Conservation (phyloP, 768 basidiomycete species). For the Phaeolepiota aurea region DNA sequence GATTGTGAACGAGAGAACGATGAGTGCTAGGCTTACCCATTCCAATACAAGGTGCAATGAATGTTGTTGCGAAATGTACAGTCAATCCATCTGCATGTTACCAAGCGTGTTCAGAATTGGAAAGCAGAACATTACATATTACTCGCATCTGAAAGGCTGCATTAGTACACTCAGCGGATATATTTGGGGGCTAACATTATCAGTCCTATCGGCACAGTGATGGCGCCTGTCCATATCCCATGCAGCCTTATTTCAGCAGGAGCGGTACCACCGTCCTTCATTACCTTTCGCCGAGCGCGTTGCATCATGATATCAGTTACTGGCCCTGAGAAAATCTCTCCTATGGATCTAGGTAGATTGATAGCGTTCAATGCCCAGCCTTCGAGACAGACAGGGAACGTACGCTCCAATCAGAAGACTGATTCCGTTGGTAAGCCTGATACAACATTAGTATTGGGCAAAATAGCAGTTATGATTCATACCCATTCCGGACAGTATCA, state of each 20-base stretch:
- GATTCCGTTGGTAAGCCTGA: conserved; percentile 26
- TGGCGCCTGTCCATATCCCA: conserved; percentile 29
- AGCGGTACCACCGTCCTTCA: conserved; percentile 14
- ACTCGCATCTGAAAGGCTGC: conserved; percentile 6
- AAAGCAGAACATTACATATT: too few relatives aligned
- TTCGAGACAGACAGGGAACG: too few relatives aligned
- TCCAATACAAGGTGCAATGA: conserved; percentile 27
- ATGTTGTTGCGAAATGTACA: conserved; percentile 23
- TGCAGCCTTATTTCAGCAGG: conserved; percentile 26
- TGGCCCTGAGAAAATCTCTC: conserved; percentile 26
- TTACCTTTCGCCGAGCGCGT: conserved; percentile 19
- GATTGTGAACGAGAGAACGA: neutral
- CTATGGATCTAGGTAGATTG: conserved; percentile 18
- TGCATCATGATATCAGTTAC: conserved; percentile 27
- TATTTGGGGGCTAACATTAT: conserved; percentile 22
- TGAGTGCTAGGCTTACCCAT: conserved; percentile 21
- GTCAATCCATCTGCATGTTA: conserved; percentile 27
- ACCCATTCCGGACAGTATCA: conserved; percentile 29
- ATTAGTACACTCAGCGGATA: neutral
- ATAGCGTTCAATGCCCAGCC: too few relatives aligned
- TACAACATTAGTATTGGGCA: neutral
- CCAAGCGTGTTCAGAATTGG: too few relatives aligned
- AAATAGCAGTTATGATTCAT: neutral
- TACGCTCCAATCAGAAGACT: conserved; percentile 26
- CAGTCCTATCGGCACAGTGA: conserved; percentile 23